Percentiles rank a stretch among this genome's conserved stretches.
Conservation (phyloP, 2,329 filamentous ascomycete genomes). For the Aspergillus fumigatus region DNA sequence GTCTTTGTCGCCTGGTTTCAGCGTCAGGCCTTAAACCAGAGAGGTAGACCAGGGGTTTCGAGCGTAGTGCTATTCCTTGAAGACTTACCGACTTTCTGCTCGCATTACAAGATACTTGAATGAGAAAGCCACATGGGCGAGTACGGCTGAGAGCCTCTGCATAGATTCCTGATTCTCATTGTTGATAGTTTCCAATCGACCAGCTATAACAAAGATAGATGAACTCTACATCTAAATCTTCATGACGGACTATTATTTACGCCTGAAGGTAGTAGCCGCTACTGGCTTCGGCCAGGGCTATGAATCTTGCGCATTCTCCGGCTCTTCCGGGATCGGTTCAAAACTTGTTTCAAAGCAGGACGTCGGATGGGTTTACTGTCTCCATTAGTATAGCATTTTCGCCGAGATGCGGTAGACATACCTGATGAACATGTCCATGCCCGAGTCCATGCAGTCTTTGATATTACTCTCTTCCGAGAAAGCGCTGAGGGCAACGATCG, state of each 20-base stretch:
- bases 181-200: neutral
- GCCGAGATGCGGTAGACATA: neutral
- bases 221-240: neutral
- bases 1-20: neutral
- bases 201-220: neutral
- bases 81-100: neutral
- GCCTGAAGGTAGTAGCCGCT: neutral
- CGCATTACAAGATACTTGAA: neutral
- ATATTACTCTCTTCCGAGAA: constrained; percentile 89
- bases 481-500: constrained; percentile 85
- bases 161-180: neutral
- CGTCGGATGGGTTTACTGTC: constrained; percentile 63
- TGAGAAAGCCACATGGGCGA: neutral
- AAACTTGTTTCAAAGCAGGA: constrained; percentile 79
- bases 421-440: constrained; percentile 84
- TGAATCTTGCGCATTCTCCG: constrained; percentile 2
- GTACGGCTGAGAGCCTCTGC: neutral
- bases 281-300: neutral
- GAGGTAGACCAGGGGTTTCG: neutral
- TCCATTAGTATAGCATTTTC: neutral
- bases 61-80: neutral
- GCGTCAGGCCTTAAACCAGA: neutral
- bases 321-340: constrained; percentile 74
- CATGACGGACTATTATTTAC: neutral
- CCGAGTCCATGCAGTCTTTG: constrained; percentile 78